phyloP scores from a whole-genome alignment of 495 filamentous ascomycete species.

The Podospora didyma region DNA sequence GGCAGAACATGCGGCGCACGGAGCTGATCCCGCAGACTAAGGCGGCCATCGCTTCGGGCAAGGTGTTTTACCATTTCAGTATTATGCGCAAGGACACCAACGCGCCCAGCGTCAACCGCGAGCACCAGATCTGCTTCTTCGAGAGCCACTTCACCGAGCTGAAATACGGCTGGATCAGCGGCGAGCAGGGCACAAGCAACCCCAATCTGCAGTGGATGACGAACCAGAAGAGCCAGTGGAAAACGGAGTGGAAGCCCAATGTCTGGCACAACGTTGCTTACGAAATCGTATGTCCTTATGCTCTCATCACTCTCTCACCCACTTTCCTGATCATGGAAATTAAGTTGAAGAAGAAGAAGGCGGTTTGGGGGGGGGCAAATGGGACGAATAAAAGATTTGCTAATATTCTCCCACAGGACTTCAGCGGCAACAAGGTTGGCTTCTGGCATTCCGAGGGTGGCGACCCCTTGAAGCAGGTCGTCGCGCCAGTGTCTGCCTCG shows the following conservation, averaged over 20 bases:
- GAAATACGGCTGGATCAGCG: constrained; percentile 62
- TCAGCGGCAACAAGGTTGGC: constrained; percentile 54
- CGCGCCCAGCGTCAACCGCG: constrained; percentile 52
- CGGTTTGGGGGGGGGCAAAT: no score
- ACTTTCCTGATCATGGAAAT: background rate
- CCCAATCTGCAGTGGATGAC: constrained; percentile 45
- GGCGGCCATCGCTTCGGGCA: constrained; percentile 56
- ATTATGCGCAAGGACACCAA: constrained; percentile 55
- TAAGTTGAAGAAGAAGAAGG: background rate
- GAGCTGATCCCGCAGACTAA: constrained; percentile 66
- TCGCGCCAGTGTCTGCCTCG: constrained; percentile 52
- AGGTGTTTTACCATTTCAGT: constrained; percentile 63
- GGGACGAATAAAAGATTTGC: no score
- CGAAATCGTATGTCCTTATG: constrained; percentile 40
- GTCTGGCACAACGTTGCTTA: constrained; percentile 74
- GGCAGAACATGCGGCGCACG: constrained; percentile 48
- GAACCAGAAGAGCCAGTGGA: constrained; percentile 37
- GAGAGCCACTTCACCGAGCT: constrained; percentile 70
- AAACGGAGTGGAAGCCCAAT: constrained; percentile 45
- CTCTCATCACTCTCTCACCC: background rate
- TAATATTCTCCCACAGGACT: constrained; percentile 46
- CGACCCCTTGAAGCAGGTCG: constrained; percentile 52
- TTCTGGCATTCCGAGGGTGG: constrained; percentile 65
- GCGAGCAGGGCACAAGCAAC: constrained; percentile 52
- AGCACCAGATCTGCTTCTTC: constrained; percentile 73